Conservation (phyloP, 495 filamentous ascomycete species). For the Aspergillus carlsbadensis region DNA sequence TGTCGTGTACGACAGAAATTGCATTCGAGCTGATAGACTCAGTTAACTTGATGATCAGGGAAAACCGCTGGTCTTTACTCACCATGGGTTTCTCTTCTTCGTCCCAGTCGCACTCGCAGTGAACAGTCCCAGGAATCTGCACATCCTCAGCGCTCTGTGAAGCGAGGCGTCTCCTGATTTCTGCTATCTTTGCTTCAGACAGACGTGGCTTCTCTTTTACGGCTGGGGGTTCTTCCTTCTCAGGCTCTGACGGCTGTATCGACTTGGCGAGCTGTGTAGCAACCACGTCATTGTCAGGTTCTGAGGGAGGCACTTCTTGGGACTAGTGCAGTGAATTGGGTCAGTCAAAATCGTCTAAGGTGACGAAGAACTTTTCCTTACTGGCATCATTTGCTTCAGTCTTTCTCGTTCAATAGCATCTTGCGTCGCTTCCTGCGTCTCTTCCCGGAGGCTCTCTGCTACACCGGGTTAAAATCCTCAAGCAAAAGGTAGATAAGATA, state of each 20-base stretch:
- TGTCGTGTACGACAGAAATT: slow-evolving; percentile 47
- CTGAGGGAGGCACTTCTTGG: slow-evolving; percentile 13
- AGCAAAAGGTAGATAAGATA: not conserved
- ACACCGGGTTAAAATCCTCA: not conserved
- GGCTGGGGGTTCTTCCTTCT: not conserved
- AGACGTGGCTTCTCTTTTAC: slow-evolving; percentile 6
- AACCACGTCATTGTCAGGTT: slow-evolving; percentile 17
- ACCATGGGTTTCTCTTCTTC: slow-evolving; percentile 46
- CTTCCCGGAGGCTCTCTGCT: slow-evolving; percentile 9
- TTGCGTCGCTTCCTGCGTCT: slow-evolving; percentile 23
- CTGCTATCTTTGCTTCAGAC: slow-evolving; percentile 6
- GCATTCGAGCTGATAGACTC: slow-evolving; percentile 39
- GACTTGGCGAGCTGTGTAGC: slow-evolving; percentile 24
- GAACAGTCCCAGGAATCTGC: slow-evolving; percentile 16
- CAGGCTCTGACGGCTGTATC: not conserved
- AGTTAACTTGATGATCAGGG: not conserved
- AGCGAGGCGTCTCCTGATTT: slow-evolving; percentile 10
- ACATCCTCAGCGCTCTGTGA: not conserved
- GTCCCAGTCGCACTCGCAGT: slow-evolving; percentile 43
- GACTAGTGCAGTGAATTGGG: slow-evolving; percentile 10
- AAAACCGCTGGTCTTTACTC: not conserved
- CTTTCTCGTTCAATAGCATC: slow-evolving; percentile 23
- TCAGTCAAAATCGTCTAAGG: not conserved
- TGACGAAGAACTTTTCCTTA: slow-evolving; percentile 5
- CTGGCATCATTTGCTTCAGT: slow-evolving; percentile 27